Percentiles rank a stretch among this genome's conserved stretches.
Evolutionary conservation across 2,329 filamentous ascomycete species (phyloP).

Genomic region (Trichoderma lentiforme): DNA sequence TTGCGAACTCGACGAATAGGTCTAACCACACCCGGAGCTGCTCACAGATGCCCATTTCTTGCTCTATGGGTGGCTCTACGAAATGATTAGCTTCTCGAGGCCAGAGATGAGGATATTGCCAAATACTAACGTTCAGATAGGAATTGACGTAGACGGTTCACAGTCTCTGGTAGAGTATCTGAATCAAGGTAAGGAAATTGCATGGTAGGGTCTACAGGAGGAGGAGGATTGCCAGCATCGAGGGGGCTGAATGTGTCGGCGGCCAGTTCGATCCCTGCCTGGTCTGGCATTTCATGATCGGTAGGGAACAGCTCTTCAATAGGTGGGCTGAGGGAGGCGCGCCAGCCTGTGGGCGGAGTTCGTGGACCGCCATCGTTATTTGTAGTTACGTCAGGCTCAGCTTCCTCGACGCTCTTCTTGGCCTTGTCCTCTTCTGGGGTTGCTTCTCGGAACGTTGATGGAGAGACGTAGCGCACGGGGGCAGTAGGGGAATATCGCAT

Average conservation of each 20-base stretch:
- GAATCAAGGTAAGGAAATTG: conserved; percentile 46
- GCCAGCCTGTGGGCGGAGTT: conserved; percentile 22
- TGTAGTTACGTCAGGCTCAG: conserved; percentile 37
- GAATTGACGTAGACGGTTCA: conserved; percentile 38
- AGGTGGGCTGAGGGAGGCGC: conserved; percentile 40
- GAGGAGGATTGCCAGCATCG: conserved; percentile 19
- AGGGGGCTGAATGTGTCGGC: conserved; percentile 9
- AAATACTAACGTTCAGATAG: conserved; percentile 30
- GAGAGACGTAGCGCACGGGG: background rate
- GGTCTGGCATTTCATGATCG: conserved; percentile 29
- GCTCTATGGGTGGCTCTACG: conserved; percentile 43
- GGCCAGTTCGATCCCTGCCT: conserved; percentile 32
- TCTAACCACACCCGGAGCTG: conserved; percentile 51
- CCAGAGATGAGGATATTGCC: background rate
- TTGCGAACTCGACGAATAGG: conserved; percentile 43
- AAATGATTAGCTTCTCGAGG: conserved; percentile 23
- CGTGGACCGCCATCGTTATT: conserved; percentile 25
- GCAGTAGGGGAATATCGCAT: background rate
- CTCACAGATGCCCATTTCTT: conserved; percentile 43
- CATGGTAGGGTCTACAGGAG: conserved; percentile 40
- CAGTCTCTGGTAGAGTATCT: conserved; percentile 30
- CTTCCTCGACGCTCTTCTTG: conserved; percentile 46
- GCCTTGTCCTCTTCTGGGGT: conserved; percentile 29
- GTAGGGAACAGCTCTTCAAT: conserved; percentile 31
- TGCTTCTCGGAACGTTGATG: background rate